These are phyloP conservation scores for Imleria badia DNA, from an alignment of 768 basidiomycete species.

Conservation along the genomic window DNA sequence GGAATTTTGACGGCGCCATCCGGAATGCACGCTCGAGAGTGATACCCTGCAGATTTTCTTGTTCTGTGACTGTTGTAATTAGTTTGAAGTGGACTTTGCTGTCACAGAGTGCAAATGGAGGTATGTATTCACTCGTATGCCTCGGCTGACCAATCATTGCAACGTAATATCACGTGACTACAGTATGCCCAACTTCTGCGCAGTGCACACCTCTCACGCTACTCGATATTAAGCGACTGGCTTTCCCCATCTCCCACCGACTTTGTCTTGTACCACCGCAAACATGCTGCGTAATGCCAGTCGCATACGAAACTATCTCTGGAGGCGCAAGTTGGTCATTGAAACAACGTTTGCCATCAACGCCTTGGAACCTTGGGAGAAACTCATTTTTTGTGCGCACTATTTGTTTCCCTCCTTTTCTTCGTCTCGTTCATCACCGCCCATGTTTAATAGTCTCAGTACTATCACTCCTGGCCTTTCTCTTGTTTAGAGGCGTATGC, in stretches of 20 bases:
- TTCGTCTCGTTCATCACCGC: neutral
- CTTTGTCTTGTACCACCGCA: neutral
- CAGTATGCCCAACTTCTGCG: neutral
- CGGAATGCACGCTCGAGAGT: too few species aligned
- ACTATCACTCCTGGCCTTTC: slow-evolving; percentile 37
- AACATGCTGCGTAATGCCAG: slow-evolving; percentile 12
- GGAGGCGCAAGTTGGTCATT: slow-evolving; percentile 55
- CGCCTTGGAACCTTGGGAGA: slow-evolving; percentile 71
- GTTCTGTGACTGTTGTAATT: too few species aligned
- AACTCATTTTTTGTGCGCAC: slow-evolving; percentile 54
- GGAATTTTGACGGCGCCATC: too few species aligned
- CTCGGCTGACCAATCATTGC: too few species aligned
- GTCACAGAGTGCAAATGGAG: too few species aligned
- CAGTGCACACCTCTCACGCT: slow-evolving; percentile 2
- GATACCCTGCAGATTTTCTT: too few species aligned
- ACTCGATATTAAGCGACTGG: neutral
- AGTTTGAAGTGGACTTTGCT: too few species aligned
- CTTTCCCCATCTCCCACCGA: neutral
- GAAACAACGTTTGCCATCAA: slow-evolving; percentile 60
- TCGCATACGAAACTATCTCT: slow-evolving; percentile 38
- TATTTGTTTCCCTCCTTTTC: neutral
- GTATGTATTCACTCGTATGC: too few species aligned
- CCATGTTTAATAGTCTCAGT: slow-evolving; percentile 37
- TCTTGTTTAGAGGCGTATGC: slow-evolving; percentile 51
- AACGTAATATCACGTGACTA: slow-evolving; percentile 1